Percentiles rank a stretch among this genome's conserved stretches.
Evolutionary conservation across 2,329 filamentous ascomycete genomes (phyloP).

Genomic region (Talaromyces sp.): DNA sequence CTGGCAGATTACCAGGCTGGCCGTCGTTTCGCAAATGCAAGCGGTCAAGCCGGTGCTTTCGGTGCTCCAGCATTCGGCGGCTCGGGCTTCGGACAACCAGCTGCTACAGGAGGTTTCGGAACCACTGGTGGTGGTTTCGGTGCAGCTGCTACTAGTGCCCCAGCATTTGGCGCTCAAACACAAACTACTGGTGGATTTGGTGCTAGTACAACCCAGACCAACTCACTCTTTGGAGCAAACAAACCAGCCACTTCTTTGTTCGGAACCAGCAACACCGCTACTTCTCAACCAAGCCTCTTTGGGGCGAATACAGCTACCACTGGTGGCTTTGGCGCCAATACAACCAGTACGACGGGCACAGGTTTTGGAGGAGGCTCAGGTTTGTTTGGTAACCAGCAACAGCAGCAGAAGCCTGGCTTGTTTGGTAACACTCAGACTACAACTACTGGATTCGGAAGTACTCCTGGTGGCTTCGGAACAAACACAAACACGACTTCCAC

Average conservation of each 20-base stretch:
- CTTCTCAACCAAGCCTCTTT: conserved; percentile 39
- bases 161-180: conserved; percentile 42
- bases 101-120: conserved; percentile 41
- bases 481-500: conserved; percentile 33
- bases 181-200: conserved; percentile 41
- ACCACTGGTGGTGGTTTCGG: conserved; percentile 27
- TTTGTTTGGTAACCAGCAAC: conserved; percentile 42
- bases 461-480: conserved; percentile 33
- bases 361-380: conserved; percentile 34
- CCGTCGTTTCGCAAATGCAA: conserved; percentile 75
- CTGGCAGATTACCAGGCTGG: conserved; percentile 86
- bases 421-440: conserved; percentile 30
- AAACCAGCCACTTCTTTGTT: conserved; percentile 43
- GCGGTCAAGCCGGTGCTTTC: conserved; percentile 77
- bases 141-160: conserved; percentile 31
- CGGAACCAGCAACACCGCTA: conserved; percentile 30
- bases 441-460: conserved; percentile 29
- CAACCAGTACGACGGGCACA: conserved; percentile 25
- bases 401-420: conserved; percentile 35
- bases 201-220: conserved; percentile 24
- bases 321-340: conserved; percentile 28
- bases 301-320: conserved; percentile 36
- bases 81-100: conserved; percentile 44
- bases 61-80: conserved; percentile 61
- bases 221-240: conserved; percentile 43